Percentiles rank a stretch among this genome's conserved stretches.
These are phyloP conservation scores for Fusarium globosum DNA, from an alignment of 2,329 filamentous ascomycete genomes.

Conservation along the genomic window DNA sequence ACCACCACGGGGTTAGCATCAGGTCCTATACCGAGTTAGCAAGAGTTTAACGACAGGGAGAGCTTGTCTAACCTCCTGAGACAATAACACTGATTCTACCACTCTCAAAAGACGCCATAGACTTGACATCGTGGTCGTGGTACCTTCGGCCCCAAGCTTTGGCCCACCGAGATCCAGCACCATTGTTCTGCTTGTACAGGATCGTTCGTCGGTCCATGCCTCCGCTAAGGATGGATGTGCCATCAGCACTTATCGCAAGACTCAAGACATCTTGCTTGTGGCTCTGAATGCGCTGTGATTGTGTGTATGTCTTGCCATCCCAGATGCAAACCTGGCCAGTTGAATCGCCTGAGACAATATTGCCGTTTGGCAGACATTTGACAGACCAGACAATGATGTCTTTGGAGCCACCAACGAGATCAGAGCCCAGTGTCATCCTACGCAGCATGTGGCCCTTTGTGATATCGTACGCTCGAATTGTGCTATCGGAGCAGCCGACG, in stretches of 20 bases:
- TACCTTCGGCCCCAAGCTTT: constrained; percentile 88
- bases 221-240: constrained; percentile 84
- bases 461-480: constrained; percentile 91
- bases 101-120: constrained; percentile 90
- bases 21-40: constrained; percentile 67
- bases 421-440: constrained; percentile 86
- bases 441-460: constrained; percentile 79
- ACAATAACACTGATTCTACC: constrained; percentile 86
- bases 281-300: constrained; percentile 84
- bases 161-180: constrained; percentile 76
- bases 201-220: constrained; percentile 92
- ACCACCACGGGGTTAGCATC: constrained; percentile 86
- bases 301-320: constrained; percentile 91
- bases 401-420: constrained; percentile 79
- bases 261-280: constrained; percentile 93
- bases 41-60: neutral
- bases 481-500: constrained; percentile 95
- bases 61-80: constrained; percentile 79
- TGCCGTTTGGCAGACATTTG: constrained; percentile 85
- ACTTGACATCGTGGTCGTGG: constrained; percentile 94
- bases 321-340: constrained; percentile 94
- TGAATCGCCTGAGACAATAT: constrained; percentile 94
- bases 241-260: constrained; percentile 83
- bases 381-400: constrained; percentile 94
- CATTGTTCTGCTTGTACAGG: constrained; percentile 76